A percentile compares a stretch with the other conserved stretches of the same genome.
Conservation (phyloP, 345 rosid genomes). For the Salix exigua region DNA sequence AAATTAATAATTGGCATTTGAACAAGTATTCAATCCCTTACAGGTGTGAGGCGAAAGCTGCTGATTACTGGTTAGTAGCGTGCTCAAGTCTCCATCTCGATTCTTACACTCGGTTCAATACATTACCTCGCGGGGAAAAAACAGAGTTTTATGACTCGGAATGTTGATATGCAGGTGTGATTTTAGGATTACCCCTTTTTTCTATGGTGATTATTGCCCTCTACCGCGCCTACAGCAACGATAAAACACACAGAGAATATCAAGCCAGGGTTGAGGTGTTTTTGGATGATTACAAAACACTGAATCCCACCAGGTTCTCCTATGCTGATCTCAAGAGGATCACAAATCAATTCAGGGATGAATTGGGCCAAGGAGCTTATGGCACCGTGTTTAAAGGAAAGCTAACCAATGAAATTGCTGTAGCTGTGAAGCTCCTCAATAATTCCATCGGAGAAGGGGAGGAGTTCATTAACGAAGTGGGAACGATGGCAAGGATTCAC, state of each 20-base stretch:
- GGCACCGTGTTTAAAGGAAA: constrained; percentile 12
- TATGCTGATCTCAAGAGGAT: constrained; percentile 10
- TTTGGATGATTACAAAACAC: constrained; percentile 8
- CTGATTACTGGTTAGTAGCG: background rate
- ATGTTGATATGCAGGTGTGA: background rate
- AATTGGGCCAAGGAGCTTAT: constrained; percentile 17
- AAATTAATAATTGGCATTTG: background rate
- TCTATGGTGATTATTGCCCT: background rate
- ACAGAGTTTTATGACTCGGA: background rate
- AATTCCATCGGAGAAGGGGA: background rate
- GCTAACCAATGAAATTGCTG: constrained; percentile 1
- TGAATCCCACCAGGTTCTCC: constrained; percentile 10
- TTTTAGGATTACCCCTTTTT: background rate
- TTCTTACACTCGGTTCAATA: background rate
- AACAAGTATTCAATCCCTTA: background rate
- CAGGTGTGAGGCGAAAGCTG: background rate
- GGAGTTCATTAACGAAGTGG: too few relatives aligned
- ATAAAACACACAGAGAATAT: too few relatives aligned
- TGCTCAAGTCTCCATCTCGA: background rate
- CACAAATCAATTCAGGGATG: constrained; percentile 4
- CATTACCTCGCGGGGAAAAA: background rate
- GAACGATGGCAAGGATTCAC: background rate
- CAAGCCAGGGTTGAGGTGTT: too few relatives aligned
- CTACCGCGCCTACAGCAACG: background rate
- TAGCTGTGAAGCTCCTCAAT: constrained; percentile 4